Evolutionary conservation across 2,329 filamentous ascomycete genomes (phyloP), one percentile per base, ranked within the genome.

Genomic region (Lasiodiplodia hormozganensis): DNA sequence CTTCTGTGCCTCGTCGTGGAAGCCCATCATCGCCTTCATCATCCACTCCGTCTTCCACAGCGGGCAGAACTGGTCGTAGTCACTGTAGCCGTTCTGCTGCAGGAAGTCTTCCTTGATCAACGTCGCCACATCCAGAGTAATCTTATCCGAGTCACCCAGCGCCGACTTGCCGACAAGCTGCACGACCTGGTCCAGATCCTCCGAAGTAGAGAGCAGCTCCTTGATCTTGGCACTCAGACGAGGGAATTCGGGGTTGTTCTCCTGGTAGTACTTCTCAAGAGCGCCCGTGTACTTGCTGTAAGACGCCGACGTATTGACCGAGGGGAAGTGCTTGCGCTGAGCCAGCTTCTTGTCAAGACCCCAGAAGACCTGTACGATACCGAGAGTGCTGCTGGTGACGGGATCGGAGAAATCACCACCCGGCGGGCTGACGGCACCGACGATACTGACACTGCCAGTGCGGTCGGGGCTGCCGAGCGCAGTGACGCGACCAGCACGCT

Each of bases 1-100:
- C 88, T 97, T 98, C 81, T 98, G 95, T 28, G 93, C 90, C 85
- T 99, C 96, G 76, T 99, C 96, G 80, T 97, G 93, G 88, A 95
- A 99, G 69, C 91, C 92, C 86, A 99, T 92, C 90, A 99, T 98
- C 72, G 93, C 91, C 88, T 97, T 97, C 96, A 99, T 99, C 96
- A 99, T 98, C 91, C 96, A 99, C 81, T 97, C 92, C 0, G 96
- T 99, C 90, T 99, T 99, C 96, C 96, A 99, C 77, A 99, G 88
- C 62, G 96, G 96, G 79, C 96, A 99, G 89, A 97, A 99, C 84
- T 98, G 94, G 79, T 99, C 96, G 80, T 99, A 98, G 82, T 98
- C 93, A 73, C 92, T 96, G 88, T 99, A 99, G 71, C 96, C 96
- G 84, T 99, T 99, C 82, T 99, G 96, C 83, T 99, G 96, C 79